Conservation (phyloP, 306 rosid genomes). For the Gleditsia sinensis region DNA sequence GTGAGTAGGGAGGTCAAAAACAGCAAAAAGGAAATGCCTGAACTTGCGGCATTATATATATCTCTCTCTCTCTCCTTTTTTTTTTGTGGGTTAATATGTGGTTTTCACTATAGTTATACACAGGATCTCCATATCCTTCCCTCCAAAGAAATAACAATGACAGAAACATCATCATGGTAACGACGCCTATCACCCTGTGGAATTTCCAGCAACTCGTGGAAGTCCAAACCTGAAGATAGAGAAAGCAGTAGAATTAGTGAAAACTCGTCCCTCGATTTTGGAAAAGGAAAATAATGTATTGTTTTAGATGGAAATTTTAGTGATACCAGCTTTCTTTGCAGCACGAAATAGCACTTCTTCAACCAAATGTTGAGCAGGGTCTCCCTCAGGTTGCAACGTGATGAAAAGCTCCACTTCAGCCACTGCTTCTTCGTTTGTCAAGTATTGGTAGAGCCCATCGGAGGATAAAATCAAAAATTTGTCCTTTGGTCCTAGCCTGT, state of each 20-base stretch:
- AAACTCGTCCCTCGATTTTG: not conserved
- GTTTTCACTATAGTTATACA: conserved; percentile 62
- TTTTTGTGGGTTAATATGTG: conserved; percentile 14
- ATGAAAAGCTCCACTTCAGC: conserved; percentile 94
- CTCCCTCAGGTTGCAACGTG: conserved; percentile 94
- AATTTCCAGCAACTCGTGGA: conserved; percentile 90
- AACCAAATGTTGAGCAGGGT: conserved; percentile 94
- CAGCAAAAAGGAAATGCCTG: conserved; percentile 53
- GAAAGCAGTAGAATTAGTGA: conserved; percentile 23
- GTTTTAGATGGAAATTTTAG: not conserved
- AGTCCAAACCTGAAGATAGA: conserved; percentile 77
- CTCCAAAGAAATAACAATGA: conserved; percentile 95
- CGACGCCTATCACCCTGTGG: conserved; percentile 97
- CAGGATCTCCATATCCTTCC: conserved; percentile 99
- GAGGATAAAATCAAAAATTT: conserved; percentile 87
- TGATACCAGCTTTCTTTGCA: conserved; percentile 87
- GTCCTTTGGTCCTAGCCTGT: conserved; percentile 86
- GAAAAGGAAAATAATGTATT: not conserved
- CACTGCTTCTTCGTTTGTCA: conserved; percentile 94
- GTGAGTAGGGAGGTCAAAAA: conserved; percentile 47
- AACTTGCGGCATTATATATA: conserved; percentile 48
- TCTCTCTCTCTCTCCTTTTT: conserved; percentile 5
- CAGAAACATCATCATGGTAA: conserved; percentile 94
- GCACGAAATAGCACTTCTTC: conserved; percentile 96
- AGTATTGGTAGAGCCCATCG: conserved; percentile 93